Evolutionary conservation across 2,329 filamentous ascomycete species (phyloP), one percentile per base, ranked within the genome.

Genomic region (Zymoseptoria pseudotritici): DNA sequence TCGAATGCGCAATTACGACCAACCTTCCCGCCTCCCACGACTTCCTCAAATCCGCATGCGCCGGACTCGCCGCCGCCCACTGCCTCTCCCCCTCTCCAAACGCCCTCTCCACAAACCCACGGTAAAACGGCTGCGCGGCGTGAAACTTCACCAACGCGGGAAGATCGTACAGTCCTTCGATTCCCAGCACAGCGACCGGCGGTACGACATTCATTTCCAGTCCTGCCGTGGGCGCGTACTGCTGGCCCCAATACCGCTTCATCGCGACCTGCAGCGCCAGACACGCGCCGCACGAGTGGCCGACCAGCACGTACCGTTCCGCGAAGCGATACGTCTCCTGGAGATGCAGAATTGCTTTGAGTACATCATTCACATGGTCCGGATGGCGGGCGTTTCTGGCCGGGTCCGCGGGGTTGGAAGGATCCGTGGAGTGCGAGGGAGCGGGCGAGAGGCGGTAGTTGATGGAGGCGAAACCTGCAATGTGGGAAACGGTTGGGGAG

Each of bases 151-250:
- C 71, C 20, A 90, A 72, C 0, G 78, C 79, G 7, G 77, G 77
- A 9, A 91, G 72, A 67, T 88, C 83, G 72, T 89, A 90, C 21
- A 91, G 83, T 0, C 88, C 87, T 58, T 82, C 82, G 20, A 88
- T 73, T 36, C 85, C 81, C 4, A 89, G 70, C n/a, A 89, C 73
- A 3, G 80, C 82, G 2, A 74, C 68, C 0, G 84, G 84, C 5
- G 66, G 65, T 9, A 66, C 60, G n/a, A 71, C 66, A 22, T 69
- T 69, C 29, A 66, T 53, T 49, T 65, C 65, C 29, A 67, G 59
- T 17, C 65, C 68, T 11, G 59, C 54, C 0, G 69, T 69, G 2
- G 67, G 65, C 50, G 67, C 69, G 55, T 67, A 68, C 52, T 68
- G 66, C n/a, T 63, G 24, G 29, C 65, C 64, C 71, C 70, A 73